Base-by-base conservation (phyloP, 208 protist species). In the Porcisia hertigi region DNA sequence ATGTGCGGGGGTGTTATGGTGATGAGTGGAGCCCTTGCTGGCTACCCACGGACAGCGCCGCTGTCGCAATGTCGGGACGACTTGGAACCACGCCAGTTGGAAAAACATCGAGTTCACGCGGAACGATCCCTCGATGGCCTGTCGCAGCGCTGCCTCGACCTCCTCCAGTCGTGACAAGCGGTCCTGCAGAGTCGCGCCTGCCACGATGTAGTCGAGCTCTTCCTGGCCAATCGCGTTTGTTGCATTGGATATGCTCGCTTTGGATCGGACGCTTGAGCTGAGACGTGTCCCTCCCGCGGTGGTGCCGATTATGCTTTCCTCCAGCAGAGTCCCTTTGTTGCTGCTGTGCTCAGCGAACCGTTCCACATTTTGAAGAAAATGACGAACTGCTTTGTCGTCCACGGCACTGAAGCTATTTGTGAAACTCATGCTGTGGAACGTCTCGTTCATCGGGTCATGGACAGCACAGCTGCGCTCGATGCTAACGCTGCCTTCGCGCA, bases 381-480 rank as follows among this genome's bases (percentile, higher is more conserved):
- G 41, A 5, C 81, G 77, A 66, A 96, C 81, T 7, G 82, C 79
- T 34, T 47, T 77, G 49, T 82, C 70, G 58, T 88, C 79, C 36
- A 96, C 89, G 43, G 92, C 85, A 69, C 71, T 69, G 66, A 91
- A 84, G 72, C 86, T 86, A 77, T 96, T 96, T 18, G 92, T 94
- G 67, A 96, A 89, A 71, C 85, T 92, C 80, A 92, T 87, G 67
- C 82, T 88, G 66, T 75, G 77, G 57, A 87, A 77, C 2, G 87
- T 70, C 30, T 54, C 58, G 49, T 55, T 71, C 49, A 77, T 63
- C 1, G 67, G 73, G 45, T 73, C 71, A 60, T 73, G 71, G 62
- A 47, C 52, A 67, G 23, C 39, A 63, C 55, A 49, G 63, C 62
- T 77, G 45, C 69, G 60, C 53, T 74, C 74, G 23, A 52, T 43